Percentiles rank a stretch among this genome's conserved stretches.
Conservation (phyloP, 2,329 filamentous ascomycete genomes). For the Neonectria sp. region DNA sequence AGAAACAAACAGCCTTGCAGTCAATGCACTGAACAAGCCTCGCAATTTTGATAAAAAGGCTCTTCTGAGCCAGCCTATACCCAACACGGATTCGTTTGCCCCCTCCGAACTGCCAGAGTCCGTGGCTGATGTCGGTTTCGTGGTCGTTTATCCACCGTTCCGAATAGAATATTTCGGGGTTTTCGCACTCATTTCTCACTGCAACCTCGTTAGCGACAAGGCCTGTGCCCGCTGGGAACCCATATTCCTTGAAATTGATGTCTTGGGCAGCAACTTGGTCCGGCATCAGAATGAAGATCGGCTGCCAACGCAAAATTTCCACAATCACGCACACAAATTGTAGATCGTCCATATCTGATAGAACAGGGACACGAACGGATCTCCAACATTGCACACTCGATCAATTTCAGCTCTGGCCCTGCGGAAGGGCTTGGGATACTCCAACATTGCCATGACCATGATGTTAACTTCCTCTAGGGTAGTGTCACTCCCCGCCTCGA, state of each 20-base stretch:
- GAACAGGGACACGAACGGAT: slow-evolving; percentile 56
- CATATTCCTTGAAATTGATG: slow-evolving; percentile 62
- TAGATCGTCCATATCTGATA: slow-evolving; percentile 57
- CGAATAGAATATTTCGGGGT: slow-evolving; percentile 50
- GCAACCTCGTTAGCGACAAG: slow-evolving; percentile 58
- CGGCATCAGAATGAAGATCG: slow-evolving; percentile 55
- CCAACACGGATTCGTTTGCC: slow-evolving; percentile 42
- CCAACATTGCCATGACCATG: slow-evolving; percentile 48
- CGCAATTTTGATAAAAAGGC: slow-evolving; percentile 45
- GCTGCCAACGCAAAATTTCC: slow-evolving; percentile 62
- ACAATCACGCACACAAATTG: slow-evolving; percentile 60
- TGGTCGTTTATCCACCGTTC: slow-evolving; percentile 55
- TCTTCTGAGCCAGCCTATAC: slow-evolving; percentile 44
- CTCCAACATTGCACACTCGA: slow-evolving; percentile 53
- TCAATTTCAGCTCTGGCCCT: slow-evolving; percentile 61
- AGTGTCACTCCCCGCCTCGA: slow-evolving; percentile 62
- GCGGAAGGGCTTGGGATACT: slow-evolving; percentile 52
- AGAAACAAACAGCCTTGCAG: slow-evolving; percentile 30
- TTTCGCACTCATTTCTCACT: slow-evolving; percentile 51
- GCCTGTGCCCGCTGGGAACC: slow-evolving; percentile 59
- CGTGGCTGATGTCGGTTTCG: slow-evolving; percentile 40
- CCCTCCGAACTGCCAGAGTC: slow-evolving; percentile 48
- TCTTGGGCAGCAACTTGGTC: slow-evolving; percentile 58
- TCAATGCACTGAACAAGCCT: slow-evolving; percentile 44
- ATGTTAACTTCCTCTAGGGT: slow-evolving; percentile 55